Conservation (phyloP, 257 asterid species). For the Solanum gandarillasii region DNA sequence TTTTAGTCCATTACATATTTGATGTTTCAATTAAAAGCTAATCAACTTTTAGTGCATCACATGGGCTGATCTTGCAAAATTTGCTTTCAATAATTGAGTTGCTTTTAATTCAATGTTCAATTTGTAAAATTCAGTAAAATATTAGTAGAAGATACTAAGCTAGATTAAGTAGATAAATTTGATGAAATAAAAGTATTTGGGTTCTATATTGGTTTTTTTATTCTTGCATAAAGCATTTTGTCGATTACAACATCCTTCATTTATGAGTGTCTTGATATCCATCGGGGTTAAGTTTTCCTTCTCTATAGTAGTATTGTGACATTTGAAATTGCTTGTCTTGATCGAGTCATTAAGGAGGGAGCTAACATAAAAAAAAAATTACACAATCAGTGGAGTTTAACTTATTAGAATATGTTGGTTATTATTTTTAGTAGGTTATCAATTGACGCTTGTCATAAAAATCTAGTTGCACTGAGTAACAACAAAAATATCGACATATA, state of each 20-base stretch:
- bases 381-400: too few relatives aligned
- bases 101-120: not conserved
- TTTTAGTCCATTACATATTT: not conserved
- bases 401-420: too few relatives aligned
- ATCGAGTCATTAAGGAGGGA: not conserved
- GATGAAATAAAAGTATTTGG: not conserved
- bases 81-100: not conserved
- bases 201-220: too few relatives aligned
- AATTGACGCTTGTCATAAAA: not conserved
- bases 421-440: not conserved
- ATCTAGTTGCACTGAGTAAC: not conserved
- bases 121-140: not conserved
- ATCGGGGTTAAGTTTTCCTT: too few relatives aligned
- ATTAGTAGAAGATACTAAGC: not conserved
- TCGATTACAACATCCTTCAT: not conserved
- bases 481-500: not conserved
- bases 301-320: not conserved
- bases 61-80: not conserved
- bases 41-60: not conserved
- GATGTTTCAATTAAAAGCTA: not conserved
- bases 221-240: not conserved
- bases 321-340: not conserved
- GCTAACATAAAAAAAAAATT: not conserved
- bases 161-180: not conserved
- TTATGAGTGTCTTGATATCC: not conserved